phyloP scores from a whole-genome alignment of 345 rosid genomes.

The Sonneratia caseolaris region DNA sequence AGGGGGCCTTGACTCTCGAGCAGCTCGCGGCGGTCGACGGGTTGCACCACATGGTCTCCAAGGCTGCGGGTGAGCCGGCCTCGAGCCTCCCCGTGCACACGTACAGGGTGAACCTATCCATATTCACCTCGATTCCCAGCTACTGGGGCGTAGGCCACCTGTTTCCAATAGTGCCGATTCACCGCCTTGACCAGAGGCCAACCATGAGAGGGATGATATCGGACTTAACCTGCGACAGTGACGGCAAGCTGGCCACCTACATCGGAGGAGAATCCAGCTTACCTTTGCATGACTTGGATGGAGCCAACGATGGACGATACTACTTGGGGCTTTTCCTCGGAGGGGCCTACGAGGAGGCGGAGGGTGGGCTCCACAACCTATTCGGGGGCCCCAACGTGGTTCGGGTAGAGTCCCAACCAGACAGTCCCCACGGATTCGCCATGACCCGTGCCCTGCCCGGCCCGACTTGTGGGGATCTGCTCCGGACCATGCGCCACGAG shows the following conservation, averaged over 20 bases:
- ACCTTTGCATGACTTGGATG: constrained; percentile 71
- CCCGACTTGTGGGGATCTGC: constrained; percentile 77
- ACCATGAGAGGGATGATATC: constrained; percentile 58
- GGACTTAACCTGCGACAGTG: constrained; percentile 87
- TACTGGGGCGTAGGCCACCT: constrained; percentile 86
- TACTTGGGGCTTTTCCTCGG: constrained; percentile 91
- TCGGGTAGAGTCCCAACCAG: constrained; percentile 57
- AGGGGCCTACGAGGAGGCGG: constrained; percentile 98
- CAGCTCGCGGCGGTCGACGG: constrained; percentile 77
- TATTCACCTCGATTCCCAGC: constrained; percentile 96
- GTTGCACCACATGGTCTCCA: constrained; percentile 56
- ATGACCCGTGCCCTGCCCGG: constrained; percentile 73
- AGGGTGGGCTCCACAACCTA: constrained; percentile 88
- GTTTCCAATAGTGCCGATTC: constrained; percentile 86
- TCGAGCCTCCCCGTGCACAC: constrained; percentile 39
- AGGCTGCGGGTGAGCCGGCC: constrained; percentile 31
- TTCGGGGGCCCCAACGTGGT: constrained; percentile 90
- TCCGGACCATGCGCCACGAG: constrained; percentile 87
- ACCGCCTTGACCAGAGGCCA: constrained; percentile 66
- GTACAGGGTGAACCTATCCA: constrained; percentile 64
- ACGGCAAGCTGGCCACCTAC: constrained; percentile 76
- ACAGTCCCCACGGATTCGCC: constrained; percentile 82
- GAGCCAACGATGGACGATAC: constrained; percentile 35
- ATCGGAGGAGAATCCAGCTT: constrained; percentile 75
- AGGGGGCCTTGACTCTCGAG: constrained; percentile 63